Conservation (phyloP, 78 protist species). For the Dictyostelium firmibasis region DNA sequence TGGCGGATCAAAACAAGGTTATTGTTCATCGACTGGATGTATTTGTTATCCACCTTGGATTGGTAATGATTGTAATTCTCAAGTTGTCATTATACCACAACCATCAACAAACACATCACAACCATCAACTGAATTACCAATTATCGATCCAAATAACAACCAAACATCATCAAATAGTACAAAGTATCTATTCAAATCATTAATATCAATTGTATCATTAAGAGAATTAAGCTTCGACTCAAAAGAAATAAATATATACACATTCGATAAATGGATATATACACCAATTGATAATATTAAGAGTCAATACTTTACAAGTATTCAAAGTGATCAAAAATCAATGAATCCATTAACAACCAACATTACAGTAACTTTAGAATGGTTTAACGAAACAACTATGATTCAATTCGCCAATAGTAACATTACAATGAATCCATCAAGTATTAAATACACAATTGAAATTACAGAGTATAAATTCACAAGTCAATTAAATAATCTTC, state of each 20-base stretch:
- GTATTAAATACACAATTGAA: too few species aligned
- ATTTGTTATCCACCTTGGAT: neutral
- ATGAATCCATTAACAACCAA: neutral
- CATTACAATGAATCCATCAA: too few species aligned
- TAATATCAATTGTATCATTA: too few species aligned
- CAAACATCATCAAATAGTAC: neutral
- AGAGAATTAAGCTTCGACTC: neutral
- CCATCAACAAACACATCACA: neutral
- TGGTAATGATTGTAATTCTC: neutral
- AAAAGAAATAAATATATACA: neutral
- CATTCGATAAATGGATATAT: neutral
- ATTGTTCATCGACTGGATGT: neutral
- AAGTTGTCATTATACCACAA: neutral
- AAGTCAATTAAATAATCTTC: neutral
- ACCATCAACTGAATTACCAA: neutral
- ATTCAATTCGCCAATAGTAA: neutral
- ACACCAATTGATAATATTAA: neutral
- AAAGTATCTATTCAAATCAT: neutral
- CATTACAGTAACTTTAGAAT: too few species aligned
- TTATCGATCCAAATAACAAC: neutral
- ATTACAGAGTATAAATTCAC: too few species aligned
- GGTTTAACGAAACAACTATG: neutral
- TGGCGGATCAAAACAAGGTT: neutral
- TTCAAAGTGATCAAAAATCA: neutral
- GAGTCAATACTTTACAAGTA: neutral